Evolutionary conservation across 352 stramenopile species (phyloP).

Genomic region (Pythium biforme): DNA sequence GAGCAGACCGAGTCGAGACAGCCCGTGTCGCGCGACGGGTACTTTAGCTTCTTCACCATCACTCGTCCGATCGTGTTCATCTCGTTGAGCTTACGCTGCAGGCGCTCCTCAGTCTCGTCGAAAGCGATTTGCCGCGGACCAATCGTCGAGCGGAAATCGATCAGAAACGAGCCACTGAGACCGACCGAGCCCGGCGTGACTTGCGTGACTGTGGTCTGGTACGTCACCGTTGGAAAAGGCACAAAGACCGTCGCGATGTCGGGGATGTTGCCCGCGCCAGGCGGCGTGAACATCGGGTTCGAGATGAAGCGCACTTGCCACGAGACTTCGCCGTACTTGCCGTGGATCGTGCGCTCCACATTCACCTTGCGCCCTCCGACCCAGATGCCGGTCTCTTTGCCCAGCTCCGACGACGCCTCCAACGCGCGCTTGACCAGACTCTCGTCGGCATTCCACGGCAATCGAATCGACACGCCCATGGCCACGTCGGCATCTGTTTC

Average conservation of each 20-base stretch:
- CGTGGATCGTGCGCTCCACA: slow-evolving; percentile 87
- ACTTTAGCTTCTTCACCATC: slow-evolving; percentile 86
- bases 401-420: slow-evolving; percentile 48
- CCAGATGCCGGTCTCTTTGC: slow-evolving; percentile 42
- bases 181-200: slow-evolving; percentile 82
- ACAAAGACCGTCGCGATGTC: slow-evolving; percentile 51
- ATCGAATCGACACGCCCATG: slow-evolving; percentile 29
- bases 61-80: slow-evolving; percentile 93
- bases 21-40: slow-evolving; percentile 71
- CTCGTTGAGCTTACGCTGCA: slow-evolving; percentile 93
- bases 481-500: slow-evolving; percentile 19
- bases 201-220: slow-evolving; percentile 79
- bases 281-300: slow-evolving; percentile 87
- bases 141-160: slow-evolving; percentile 88
- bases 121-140: slow-evolving; percentile 81
- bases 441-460: slow-evolving; percentile 74
- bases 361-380: slow-evolving; percentile 65
- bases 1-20: slow-evolving; percentile 54
- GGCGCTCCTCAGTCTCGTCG: slow-evolving; percentile 78
- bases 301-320: slow-evolving; percentile 94
- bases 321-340: slow-evolving; percentile 94
- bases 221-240: slow-evolving; percentile 17
- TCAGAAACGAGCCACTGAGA: slow-evolving; percentile 87
- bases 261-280: slow-evolving; percentile 89
- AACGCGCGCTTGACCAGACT: slow-evolving; percentile 47